Base-by-base conservation (phyloP, 495 filamentous ascomycete genomes). In the Mytilinidion resinicola region DNA sequence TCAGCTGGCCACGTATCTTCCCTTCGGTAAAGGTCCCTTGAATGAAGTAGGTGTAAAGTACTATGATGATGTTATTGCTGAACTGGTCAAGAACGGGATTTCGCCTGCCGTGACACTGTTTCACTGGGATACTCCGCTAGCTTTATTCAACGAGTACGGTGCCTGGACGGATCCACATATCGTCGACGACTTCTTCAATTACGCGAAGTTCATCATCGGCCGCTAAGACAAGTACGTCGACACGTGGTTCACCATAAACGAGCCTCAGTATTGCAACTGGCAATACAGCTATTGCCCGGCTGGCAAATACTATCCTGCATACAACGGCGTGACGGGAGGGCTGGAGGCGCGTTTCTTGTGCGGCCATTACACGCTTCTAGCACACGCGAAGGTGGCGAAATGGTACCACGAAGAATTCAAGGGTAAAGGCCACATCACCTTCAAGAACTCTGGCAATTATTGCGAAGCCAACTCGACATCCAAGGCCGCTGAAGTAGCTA, bases 71-170 rank as follows among this genome's bases (percentile, higher is more conserved):
- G 69, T 76, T 36, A 76, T 78, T 48, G 60, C 66, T n/a, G 67
- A 67, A 17, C 52, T 74, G 52, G 67, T 74, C 10, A 65, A 69
- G 39, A 69, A 72, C 57, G 72, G 72, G 47, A 71, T 77, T 30
- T 62, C 65, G 35, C 75, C 75, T 17, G 52, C 64, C 0, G 58
- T 77, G 3, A 76, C 71, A 47, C 69, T 77, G 25, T 77, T 74
- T 55, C 75, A 77, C 62, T 77, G 75, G 75, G 75, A 77, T 60
- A 71, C 74, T 15, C 75, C 75, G 5, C 64, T 77, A n/a, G 66
- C 67, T 14, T 57, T 77, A 33, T 74, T 75, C 53, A 72, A 73
- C 42, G 63, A 70, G 49, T 77, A 77, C 53, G 75, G 75, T 19
- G 75, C 70, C 34, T 77, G 74, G 75, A 66, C 70, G 12, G 61